A percentile compares a stretch with the other conserved stretches of the same genome.
Conservation (phyloP, 805 yeast species). For the Myxozyma vanderwaltii region DNA sequence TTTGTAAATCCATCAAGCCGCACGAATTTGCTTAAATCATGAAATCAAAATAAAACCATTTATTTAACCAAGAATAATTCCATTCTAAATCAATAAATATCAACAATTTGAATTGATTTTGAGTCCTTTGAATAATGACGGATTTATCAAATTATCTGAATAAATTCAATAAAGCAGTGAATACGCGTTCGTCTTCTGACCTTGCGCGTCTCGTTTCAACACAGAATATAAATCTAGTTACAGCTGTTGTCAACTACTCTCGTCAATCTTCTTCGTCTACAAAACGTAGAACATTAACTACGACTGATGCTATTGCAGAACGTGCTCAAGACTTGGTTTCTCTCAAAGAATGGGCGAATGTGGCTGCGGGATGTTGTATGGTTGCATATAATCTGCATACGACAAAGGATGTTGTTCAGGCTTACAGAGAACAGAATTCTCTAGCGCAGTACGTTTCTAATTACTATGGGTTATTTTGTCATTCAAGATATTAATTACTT, state of each 20-base stretch:
- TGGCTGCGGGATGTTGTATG: conserved; percentile 37
- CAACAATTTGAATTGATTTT: no score
- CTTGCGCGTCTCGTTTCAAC: conserved; percentile 6
- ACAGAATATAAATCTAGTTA: neutral
- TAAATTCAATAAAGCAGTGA: neutral
- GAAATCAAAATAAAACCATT: no score
- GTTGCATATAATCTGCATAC: conserved; percentile 33
- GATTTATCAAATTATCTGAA: neutral
- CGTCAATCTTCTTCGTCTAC: neutral
- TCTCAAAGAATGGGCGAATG: conserved; percentile 21
- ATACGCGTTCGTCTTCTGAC: neutral
- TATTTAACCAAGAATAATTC: no score
- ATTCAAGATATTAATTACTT: neutral
- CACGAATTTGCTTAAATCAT: no score
- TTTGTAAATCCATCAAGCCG: neutral
- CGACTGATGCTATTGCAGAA: neutral
- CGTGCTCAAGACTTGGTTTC: neutral
- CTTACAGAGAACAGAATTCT: conserved; percentile 37
- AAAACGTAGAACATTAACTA: neutral
- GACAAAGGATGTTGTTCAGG: conserved; percentile 34
- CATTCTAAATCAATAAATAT: no score
- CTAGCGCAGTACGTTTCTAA: conserved; percentile 37
- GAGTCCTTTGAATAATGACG: neutral
- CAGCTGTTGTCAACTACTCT: neutral
- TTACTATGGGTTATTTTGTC: neutral